These are phyloP conservation scores for Curvularia eragrostidis DNA, from an alignment of 2,329 filamentous ascomycete species.

Conservation along the genomic window DNA sequence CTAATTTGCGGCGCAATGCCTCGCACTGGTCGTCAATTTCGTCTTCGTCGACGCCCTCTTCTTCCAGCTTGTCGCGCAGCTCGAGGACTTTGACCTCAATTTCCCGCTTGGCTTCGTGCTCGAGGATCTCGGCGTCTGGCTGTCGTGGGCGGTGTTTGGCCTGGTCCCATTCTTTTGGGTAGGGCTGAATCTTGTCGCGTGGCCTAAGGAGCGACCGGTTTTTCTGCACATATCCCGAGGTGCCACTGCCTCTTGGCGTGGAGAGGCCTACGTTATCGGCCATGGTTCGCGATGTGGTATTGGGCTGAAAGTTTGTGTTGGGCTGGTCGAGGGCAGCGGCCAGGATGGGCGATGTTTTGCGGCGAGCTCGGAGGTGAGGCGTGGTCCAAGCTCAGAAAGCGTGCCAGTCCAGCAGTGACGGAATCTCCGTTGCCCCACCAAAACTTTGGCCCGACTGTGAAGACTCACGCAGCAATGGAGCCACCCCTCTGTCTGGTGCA, in stretches of 20 bases:
- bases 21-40: conserved; percentile 84
- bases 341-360: conserved; percentile 6
- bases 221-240: conserved; percentile 95
- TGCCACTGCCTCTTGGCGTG: conserved; percentile 92
- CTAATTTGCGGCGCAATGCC: conserved; percentile 68
- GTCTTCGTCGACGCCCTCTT: conserved; percentile 85
- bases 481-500: conserved; percentile 13
- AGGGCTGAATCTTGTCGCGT: conserved; percentile 80
- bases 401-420: conserved; percentile 3
- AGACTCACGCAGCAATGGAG: conserved; percentile 39
- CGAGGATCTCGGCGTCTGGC: conserved; percentile 89
- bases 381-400: conserved; percentile 20
- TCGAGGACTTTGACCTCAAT: conserved; percentile 95
- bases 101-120: conserved; percentile 89
- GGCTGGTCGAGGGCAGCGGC: not conserved
- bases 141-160: conserved; percentile 79
- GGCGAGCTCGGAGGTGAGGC: conserved; percentile 36
- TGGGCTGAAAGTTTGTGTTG: not conserved
- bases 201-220: conserved; percentile 89
- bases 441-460: conserved; percentile 29
- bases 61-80: conserved; percentile 87
- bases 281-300: conserved; percentile 62
- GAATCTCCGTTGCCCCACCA: conserved; percentile 35
- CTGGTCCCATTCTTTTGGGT: conserved; percentile 72
- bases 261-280: conserved; percentile 96